phyloP scores from a whole-genome alignment of 2,329 filamentous ascomycete species.

The Aspergillus tamarii region DNA sequence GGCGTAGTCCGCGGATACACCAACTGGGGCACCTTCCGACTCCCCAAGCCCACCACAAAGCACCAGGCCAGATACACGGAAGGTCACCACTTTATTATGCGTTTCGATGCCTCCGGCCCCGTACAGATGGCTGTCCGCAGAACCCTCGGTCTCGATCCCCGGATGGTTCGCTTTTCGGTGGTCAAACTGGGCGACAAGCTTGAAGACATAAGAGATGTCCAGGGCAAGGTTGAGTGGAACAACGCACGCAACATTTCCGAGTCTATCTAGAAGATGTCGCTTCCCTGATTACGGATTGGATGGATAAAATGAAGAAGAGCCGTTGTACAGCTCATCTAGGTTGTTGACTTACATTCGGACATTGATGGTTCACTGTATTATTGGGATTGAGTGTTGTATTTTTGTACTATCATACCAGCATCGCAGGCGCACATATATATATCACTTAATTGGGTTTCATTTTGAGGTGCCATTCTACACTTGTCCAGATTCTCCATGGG shows the following conservation, averaged over 20 bases:
- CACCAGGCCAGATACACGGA: constrained; percentile 81
- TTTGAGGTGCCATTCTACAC: constrained; percentile 1
- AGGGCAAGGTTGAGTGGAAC: constrained; percentile 59
- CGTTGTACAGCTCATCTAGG: constrained; percentile 16
- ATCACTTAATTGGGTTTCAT: constrained; percentile 9
- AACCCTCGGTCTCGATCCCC: constrained; percentile 81
- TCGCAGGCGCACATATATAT: constrained; percentile 37
- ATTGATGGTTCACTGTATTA: constrained; percentile 23
- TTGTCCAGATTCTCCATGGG: neutral
- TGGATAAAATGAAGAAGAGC: constrained; percentile 15
- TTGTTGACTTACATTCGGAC: constrained; percentile 10
- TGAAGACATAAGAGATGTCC: constrained; percentile 62
- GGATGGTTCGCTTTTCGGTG: constrained; percentile 83
- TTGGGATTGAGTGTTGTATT: constrained; percentile 24
- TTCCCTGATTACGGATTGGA: constrained; percentile 3
- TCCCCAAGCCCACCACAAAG: constrained; percentile 77
- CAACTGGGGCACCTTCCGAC: constrained; percentile 92
- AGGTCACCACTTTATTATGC: constrained; percentile 97
- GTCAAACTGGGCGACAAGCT: constrained; percentile 79
- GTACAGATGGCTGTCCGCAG: constrained; percentile 75
- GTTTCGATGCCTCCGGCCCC: constrained; percentile 78
- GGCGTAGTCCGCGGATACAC: constrained; percentile 89
- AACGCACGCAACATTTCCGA: constrained; percentile 33
- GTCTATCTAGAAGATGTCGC: constrained; percentile 22
- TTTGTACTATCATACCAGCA: constrained; percentile 32